Percentiles rank a stretch among this genome's conserved stretches.
These are phyloP conservation scores for Russula griseocarnosa DNA, from an alignment of 768 basidiomycete genomes.

Conservation along the genomic window DNA sequence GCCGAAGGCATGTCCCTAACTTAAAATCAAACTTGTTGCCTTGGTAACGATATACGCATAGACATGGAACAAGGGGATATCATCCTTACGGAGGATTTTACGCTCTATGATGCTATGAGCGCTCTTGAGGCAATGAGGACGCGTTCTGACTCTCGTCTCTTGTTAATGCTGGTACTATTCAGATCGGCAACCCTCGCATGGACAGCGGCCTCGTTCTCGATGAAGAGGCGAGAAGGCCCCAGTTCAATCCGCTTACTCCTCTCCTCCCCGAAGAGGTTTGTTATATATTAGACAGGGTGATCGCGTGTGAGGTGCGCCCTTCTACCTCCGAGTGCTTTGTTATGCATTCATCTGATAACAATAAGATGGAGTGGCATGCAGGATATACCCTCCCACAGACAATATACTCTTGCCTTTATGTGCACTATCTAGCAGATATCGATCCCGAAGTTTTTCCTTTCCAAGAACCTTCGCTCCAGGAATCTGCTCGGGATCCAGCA, in stretches of 20 bases:
- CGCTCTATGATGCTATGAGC: slow-evolving; percentile 88
- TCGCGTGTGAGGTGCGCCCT: slow-evolving; percentile 69
- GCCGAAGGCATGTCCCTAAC: slow-evolving; percentile 47
- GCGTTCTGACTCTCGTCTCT: slow-evolving; percentile 26
- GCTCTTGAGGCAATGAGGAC: slow-evolving; percentile 67
- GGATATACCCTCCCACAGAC: slow-evolving; percentile 86
- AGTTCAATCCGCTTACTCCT: slow-evolving; percentile 60
- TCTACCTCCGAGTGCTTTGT: not conserved
- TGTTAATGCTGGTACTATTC: slow-evolving; percentile 22
- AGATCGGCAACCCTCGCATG: slow-evolving; percentile 89
- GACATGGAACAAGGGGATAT: slow-evolving; percentile 64
- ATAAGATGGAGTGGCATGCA: slow-evolving; percentile 82
- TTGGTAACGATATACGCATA: slow-evolving; percentile 26
- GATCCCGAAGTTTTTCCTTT: slow-evolving; percentile 49
- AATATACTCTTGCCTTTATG: slow-evolving; percentile 72
- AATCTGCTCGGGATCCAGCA: slow-evolving; percentile 51
- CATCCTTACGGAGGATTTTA: slow-evolving; percentile 64
- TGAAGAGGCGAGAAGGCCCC: slow-evolving; percentile 39
- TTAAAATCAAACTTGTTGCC: not conserved
- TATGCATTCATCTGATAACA: slow-evolving; percentile 24
- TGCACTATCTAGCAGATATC: slow-evolving; percentile 59
- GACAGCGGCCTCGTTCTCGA: slow-evolving; percentile 66
- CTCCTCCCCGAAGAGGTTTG: slow-evolving; percentile 78
- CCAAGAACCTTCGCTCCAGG: slow-evolving; percentile 31
- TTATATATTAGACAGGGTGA: slow-evolving; percentile 77